Evolutionary conservation across 176 grass and related monocot genomes (phyloP).

Genomic region (Raddia guianensis): DNA sequence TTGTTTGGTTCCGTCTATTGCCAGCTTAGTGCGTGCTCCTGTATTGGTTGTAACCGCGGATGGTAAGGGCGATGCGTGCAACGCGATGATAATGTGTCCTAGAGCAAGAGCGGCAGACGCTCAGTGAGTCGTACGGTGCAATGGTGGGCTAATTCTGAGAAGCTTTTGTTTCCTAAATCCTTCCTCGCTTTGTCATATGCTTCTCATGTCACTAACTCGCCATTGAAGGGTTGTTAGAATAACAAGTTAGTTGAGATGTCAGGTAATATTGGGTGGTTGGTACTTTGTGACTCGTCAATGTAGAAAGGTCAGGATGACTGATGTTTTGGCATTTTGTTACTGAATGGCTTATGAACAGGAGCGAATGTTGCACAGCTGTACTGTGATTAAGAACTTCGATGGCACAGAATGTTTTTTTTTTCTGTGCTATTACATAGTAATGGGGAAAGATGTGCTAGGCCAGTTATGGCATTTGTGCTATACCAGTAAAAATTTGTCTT

Average conservation of each 20-base stretch:
- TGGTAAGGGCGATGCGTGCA: neutral
- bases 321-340: constrained; percentile 24
- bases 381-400: neutral
- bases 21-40: neutral
- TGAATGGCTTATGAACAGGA: neutral
- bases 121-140: neutral
- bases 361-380: neutral
- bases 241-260: constrained; percentile 37
- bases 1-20: constrained; percentile 12
- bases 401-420: neutral
- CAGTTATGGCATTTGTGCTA: neutral
- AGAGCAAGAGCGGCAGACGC: neutral
- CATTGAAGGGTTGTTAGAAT: neutral
- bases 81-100: neutral
- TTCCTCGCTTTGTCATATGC: neutral
- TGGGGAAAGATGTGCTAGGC: neutral
- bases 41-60: constrained; percentile 11
- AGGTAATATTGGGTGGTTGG: constrained; percentile 19
- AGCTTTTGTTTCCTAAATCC: neutral
- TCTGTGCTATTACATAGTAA: neutral
- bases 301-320: neutral
- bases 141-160: neutral
- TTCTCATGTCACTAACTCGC: neutral
- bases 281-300: neutral
- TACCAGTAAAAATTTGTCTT: neutral